phyloP scores from a whole-genome alignment of 1,284 basidiomycete genomes.

The Cystobasidium pallidum region DNA sequence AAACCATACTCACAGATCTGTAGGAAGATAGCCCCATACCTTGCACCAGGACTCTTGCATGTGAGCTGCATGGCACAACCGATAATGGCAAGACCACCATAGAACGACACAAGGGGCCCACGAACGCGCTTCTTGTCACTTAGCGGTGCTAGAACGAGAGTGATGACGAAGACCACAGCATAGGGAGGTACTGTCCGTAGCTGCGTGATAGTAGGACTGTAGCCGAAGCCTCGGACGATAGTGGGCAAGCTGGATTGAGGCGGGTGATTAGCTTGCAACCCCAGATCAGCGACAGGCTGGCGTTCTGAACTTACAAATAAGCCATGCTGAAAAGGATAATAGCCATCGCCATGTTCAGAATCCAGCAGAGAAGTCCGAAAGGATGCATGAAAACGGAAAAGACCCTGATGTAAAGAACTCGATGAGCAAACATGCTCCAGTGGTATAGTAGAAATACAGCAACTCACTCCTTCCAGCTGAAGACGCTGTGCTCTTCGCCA shows the following conservation, averaged over 20 bases:
- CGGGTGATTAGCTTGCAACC: background rate
- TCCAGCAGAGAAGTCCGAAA: conserved; percentile 16
- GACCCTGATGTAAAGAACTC: background rate
- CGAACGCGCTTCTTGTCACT: conserved; percentile 49
- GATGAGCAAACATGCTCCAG: background rate
- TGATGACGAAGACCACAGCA: conserved; percentile 29
- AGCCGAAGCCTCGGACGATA: conserved; percentile 64
- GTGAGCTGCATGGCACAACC: conserved; percentile 55
- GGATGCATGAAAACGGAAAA: conserved; percentile 27
- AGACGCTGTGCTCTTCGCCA: conserved; percentile 23
- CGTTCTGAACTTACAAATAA: conserved; percentile 16
- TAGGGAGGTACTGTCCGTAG: conserved; percentile 60
- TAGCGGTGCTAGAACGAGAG: conserved; percentile 48
- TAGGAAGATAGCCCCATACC: conserved; percentile 56
- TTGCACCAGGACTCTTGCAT: conserved; percentile 49
- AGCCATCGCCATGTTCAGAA: conserved; percentile 15
- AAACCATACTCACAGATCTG: conserved; percentile 56
- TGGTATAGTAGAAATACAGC: background rate
- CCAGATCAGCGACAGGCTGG: background rate
- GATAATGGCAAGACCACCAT: conserved; percentile 48
- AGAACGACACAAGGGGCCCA: conserved; percentile 48
- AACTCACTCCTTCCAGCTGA: conserved; percentile 32
- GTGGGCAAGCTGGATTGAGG: conserved; percentile 64
- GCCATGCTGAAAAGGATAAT: conserved; percentile 37
- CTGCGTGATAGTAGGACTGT: conserved; percentile 62